Percentiles rank a stretch among this genome's conserved stretches.
phyloP scores from a whole-genome alignment of 176 grass and related monocot species.

The Areca catechu region DNA sequence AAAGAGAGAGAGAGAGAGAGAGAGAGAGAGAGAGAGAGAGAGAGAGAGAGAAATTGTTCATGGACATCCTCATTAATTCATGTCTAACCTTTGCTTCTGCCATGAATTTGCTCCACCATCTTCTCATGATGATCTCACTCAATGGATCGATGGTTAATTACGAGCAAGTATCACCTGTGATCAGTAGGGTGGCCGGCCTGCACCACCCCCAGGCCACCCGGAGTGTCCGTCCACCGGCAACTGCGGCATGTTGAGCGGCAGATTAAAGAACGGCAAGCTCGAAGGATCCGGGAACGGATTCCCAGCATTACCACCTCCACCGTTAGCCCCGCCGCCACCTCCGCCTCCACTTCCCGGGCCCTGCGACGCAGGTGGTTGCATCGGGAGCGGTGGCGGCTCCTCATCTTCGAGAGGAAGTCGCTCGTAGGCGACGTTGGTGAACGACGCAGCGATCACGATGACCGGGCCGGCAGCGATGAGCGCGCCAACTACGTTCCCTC shows the following conservation, averaged over 20 bases:
- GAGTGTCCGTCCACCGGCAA: constrained; percentile 57
- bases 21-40: constrained; percentile 11
- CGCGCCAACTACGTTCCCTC: constrained; percentile 65
- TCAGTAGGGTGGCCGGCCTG: constrained; percentile 3
- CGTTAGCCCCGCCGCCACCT: background rate
- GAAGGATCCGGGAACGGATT: constrained; percentile 8
- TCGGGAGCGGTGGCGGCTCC: constrained; percentile 24
- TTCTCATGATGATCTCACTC: constrained; percentile 6
- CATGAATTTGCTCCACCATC: constrained; percentile 7
- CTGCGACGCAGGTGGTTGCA: background rate
- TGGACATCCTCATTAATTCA: constrained; percentile 19
- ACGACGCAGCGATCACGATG: constrained; percentile 75
- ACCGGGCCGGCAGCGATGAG: constrained; percentile 79
- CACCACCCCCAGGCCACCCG: constrained; percentile 24
- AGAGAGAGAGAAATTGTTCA: constrained; percentile 21
- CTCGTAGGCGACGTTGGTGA: constrained; percentile 99
- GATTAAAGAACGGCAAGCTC: constrained; percentile 69
- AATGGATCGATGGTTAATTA: constrained; percentile 12
- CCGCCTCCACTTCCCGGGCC: background rate
- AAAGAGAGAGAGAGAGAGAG: constrained; percentile 14
- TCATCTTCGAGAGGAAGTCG: constrained; percentile 84
- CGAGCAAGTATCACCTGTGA: constrained; percentile 12
- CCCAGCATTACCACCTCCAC: constrained; percentile 21
- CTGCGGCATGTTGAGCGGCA: constrained; percentile 64
- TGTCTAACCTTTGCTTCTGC: constrained; percentile 22